These are phyloP conservation scores for Colletotrichum australisinense DNA, from an alignment of 2,329 filamentous ascomycete genomes.

Conservation along the genomic window DNA sequence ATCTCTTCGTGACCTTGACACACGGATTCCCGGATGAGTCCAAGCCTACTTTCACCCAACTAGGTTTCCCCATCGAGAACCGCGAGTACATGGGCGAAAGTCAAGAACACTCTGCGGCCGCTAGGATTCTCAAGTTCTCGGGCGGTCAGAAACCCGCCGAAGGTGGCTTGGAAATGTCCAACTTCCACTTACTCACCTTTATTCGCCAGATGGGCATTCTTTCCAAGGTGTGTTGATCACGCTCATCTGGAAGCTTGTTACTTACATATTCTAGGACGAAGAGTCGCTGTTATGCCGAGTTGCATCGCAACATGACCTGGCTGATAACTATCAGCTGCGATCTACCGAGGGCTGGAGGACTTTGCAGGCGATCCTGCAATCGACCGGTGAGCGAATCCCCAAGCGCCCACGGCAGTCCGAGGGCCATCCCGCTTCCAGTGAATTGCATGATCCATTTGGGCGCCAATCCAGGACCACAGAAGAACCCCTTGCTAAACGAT, in stretches of 20 bases:
- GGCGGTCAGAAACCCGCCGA: slow-evolving; percentile 69
- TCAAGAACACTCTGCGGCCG: slow-evolving; percentile 79
- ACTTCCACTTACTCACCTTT: slow-evolving; percentile 95
- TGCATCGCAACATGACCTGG: slow-evolving; percentile 82
- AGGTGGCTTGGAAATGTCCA: slow-evolving; percentile 79
- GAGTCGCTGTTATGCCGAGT: slow-evolving; percentile 87
- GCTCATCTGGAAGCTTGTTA: background rate
- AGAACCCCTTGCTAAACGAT: slow-evolving; percentile 73
- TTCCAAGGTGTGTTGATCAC: slow-evolving; percentile 76
- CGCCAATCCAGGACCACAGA: slow-evolving; percentile 49
- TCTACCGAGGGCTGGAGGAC: slow-evolving; percentile 94
- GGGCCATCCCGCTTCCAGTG: slow-evolving; percentile 45
- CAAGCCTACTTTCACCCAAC: slow-evolving; percentile 79
- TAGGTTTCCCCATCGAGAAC: slow-evolving; percentile 90
- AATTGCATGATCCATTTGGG: slow-evolving; percentile 39
- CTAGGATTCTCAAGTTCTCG: slow-evolving; percentile 74
- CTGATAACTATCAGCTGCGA: slow-evolving; percentile 84
- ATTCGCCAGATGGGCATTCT: slow-evolving; percentile 84
- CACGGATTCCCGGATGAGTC: slow-evolving; percentile 91
- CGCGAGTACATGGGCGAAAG: slow-evolving; percentile 86
- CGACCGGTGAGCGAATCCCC: slow-evolving; percentile 95
- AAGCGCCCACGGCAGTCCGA: slow-evolving; percentile 70
- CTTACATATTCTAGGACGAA: slow-evolving; percentile 75
- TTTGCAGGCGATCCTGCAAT: slow-evolving; percentile 90
- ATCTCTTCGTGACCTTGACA: slow-evolving; percentile 93